A percentile compares a stretch with the other conserved stretches of the same genome.
Conservation (phyloP, 139 green algal species). For the Haematococcus lacustris region DNA sequence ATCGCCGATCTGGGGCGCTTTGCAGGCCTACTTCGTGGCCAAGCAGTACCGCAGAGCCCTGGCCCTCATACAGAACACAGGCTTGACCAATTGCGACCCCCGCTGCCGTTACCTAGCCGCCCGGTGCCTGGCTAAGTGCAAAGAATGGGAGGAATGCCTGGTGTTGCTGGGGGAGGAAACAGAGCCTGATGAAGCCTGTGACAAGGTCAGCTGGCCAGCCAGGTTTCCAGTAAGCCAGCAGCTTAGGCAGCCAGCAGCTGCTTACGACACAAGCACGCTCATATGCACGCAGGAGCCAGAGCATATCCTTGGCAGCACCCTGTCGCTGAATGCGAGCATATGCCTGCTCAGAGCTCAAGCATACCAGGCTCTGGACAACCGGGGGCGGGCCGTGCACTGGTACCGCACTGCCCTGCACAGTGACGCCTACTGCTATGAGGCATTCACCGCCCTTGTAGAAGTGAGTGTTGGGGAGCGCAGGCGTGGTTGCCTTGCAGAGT, state of each 20-base stretch:
- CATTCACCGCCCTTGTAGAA: slow-evolving; percentile 53
- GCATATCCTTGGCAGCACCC: slow-evolving; percentile 1
- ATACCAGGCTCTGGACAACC: slow-evolving; percentile 82
- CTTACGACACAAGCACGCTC: neutral
- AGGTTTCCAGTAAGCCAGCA: neutral
- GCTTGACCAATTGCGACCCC: slow-evolving; percentile 17
- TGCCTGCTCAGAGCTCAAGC: slow-evolving; percentile 71
- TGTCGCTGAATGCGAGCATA: slow-evolving; percentile 39
- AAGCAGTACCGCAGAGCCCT: slow-evolving; percentile 71
- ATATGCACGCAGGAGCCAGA: neutral
- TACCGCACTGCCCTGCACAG: slow-evolving; percentile 42
- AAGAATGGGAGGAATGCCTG: slow-evolving; percentile 89
- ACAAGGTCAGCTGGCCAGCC: neutral
- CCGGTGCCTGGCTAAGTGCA: slow-evolving; percentile 64
- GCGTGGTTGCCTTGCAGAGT: neutral
- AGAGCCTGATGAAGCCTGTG: slow-evolving; percentile 16
- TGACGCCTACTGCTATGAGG: slow-evolving; percentile 92
- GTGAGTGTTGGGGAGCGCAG: neutral
- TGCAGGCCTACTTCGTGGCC: slow-evolving; percentile 66
- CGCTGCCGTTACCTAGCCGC: slow-evolving; percentile 70
- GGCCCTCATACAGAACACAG: slow-evolving; percentile 37
- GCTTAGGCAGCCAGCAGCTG: neutral
- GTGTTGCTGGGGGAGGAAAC: slow-evolving; percentile 51
- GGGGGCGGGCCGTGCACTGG: slow-evolving; percentile 42
- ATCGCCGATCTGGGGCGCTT: slow-evolving; percentile 35